Base-by-base conservation (phyloP, 2,329 filamentous ascomycete genomes). In the Hypoxylon sp. region DNA sequence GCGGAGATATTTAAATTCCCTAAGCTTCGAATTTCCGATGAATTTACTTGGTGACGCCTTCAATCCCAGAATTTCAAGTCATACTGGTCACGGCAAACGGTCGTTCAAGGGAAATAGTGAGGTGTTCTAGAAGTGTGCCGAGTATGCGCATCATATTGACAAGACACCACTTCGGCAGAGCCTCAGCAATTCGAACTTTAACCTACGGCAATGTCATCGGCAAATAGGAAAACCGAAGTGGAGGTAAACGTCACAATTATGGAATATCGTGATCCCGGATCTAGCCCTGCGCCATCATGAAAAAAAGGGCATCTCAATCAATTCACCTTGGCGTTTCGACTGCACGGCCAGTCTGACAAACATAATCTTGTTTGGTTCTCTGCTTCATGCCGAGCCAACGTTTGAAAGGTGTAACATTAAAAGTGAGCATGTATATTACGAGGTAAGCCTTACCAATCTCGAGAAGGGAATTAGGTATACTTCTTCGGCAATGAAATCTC, bases 181-280 rank as follows among this genome's bases (percentile, higher is more conserved):
- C 64, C 65, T 63, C 63, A 67, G 59, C 56, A 37, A 47, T 50
- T 50, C 50, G 39, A 65, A 52, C 19, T 44, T 59, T 54, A 44
- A 59, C 35, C 17, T 58, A 67, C 68, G 68, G 68, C 65, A 70
- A 61, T 68, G 13, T 58, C 53, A 37, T 68, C 68, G 68, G 68
- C 68, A 70, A 63, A 68, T 70, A 56, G 33, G 29, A 33, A 26
- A 17, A 50, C 26, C 50, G 35, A 62, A 66, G 55, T 65, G 59
- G 67, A 67, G 53, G 31, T 39, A 11, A 26, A 39, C 14, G 26
- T 64, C 60, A 61, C 31, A 24, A 42, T n/a, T 58, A 35, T 67
- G 63, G 67, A 67, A 65, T 26, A 67, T 70, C 53, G 56, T 62
- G 46, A 65, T 22, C 59, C 67, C 67, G 59, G 62, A 47, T 47